Evolutionary conservation across 805 yeast genomes (phyloP), one percentile per base, ranked within the genome.

Genomic region (Torulaspora quercuum): DNA sequence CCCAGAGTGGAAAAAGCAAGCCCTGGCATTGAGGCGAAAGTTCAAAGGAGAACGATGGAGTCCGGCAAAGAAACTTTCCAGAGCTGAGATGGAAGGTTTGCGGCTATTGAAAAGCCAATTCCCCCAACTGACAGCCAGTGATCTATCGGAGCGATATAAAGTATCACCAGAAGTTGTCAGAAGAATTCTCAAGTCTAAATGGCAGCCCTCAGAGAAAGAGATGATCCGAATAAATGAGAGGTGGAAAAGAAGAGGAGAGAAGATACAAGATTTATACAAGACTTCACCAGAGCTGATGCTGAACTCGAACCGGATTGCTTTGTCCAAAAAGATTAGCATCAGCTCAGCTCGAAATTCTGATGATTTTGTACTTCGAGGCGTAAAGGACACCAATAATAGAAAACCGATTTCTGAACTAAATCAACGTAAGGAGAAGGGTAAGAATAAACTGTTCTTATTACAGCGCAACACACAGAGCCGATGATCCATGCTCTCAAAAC

Each of bases 141-240:
- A 76, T 27, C 56, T 89, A 5, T 81, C 87, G 0, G 65, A 72
- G 20, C 72, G 72, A 52, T 88, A 82, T 60, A 66, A 72, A 32
- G 70, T 86, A 4, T 82, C 92, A 1, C 90, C 94, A 1, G 94
- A 88, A 48, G 84, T 89, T 0, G 73, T 88, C 2, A 67, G 95
- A 41, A 72, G 95, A 45, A 86, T 89, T 12, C 56, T 89, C 46
- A 79, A 76, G 54, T 79, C 90, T 4, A 76, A 71, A 24, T 89
- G 95, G 94, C 61, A 57, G 11, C 95, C 95, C 0, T 67, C 59
- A 4, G 70, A 68, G n/a, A 84, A 80, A 41, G 71, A 66, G 25
- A 69, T 59, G 4, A 58, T 51, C 18, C 54, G 71, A 11, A 32
- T 70, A 2, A 59, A 66, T 20, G 61, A 62, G 11, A 69, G 90